These are phyloP conservation scores for Acer yangbiense DNA, from an alignment of 345 rosid species.

Conservation along the genomic window DNA sequence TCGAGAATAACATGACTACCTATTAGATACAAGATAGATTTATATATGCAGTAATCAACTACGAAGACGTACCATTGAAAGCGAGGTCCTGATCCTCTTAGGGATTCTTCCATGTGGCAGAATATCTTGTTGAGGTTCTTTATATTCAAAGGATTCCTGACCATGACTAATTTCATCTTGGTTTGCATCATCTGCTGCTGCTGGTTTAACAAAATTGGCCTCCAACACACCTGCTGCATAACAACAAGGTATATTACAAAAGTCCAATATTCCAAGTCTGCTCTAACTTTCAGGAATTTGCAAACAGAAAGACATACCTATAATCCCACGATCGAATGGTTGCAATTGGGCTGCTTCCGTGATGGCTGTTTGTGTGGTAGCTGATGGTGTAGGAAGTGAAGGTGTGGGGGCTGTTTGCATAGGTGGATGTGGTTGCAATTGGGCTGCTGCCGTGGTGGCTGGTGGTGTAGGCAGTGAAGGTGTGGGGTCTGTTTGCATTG, in stretches of 20 bases:
- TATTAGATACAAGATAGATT: too few relatives aligned
- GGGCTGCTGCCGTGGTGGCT: too few relatives aligned
- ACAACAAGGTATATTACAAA: neutral
- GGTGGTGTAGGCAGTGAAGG: too few relatives aligned
- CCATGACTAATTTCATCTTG: slow-evolving; percentile 13
- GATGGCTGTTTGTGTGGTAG: too few relatives aligned
- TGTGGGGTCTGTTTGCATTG: too few relatives aligned
- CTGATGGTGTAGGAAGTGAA: too few relatives aligned
- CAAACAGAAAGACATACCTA: slow-evolving; percentile 41
- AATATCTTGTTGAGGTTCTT: neutral
- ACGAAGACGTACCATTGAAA: slow-evolving; percentile 27
- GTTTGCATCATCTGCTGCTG: neutral
- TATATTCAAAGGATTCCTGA: neutral
- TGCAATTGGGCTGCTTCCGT: slow-evolving; percentile 18
- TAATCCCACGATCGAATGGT: slow-evolving; percentile 87
- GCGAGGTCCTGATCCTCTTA: neutral
- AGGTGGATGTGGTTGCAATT: too few relatives aligned
- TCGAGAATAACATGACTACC: too few relatives aligned
- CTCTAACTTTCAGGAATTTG: neutral
- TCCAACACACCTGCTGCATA: slow-evolving; percentile 53
- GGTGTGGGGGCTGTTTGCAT: too few relatives aligned
- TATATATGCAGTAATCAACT: neutral
- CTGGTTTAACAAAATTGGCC: slow-evolving; percentile 76
- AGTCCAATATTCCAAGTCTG: neutral
- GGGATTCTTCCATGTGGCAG: neutral